A percentile compares a stretch with the other conserved stretches of the same genome.
Evolutionary conservation across 208 protist genomes (phyloP).

Genomic region (Trypanosoma vivax): DNA sequence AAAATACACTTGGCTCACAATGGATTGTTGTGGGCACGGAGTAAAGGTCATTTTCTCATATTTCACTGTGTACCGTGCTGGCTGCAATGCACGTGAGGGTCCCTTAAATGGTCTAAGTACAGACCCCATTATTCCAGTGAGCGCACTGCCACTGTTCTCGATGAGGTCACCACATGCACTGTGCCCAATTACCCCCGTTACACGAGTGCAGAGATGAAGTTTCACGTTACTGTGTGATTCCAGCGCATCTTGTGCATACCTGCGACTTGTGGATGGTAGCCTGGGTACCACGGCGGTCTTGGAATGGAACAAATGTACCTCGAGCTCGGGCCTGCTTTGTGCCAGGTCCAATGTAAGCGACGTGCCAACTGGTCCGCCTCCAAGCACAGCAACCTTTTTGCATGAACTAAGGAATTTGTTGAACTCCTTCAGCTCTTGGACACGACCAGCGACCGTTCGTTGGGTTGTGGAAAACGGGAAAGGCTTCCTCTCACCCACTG

Average conservation of each 20-base stretch:
- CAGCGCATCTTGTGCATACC: constrained; percentile 54
- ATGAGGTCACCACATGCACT: constrained; percentile 22
- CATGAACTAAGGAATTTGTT: constrained; percentile 63
- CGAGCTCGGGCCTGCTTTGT: constrained; percentile 37
- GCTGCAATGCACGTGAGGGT: constrained; percentile 12
- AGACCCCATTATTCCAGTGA: background rate
- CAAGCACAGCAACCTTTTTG: constrained; percentile 77
- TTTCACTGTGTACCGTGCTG: constrained; percentile 29
- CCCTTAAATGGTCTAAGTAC: constrained; percentile 13
- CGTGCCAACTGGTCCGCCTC: constrained; percentile 72
- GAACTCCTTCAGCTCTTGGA: constrained; percentile 72
- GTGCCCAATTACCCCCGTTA: constrained; percentile 43
- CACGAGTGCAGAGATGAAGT: constrained; percentile 40
- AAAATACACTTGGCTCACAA: constrained; percentile 72
- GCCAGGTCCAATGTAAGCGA: constrained; percentile 68
- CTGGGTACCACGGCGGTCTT: constrained; percentile 51
- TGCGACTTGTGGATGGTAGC: constrained; percentile 49
- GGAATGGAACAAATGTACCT: constrained; percentile 75
- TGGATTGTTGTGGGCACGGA: constrained; percentile 45
- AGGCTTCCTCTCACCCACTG: constrained; percentile 69
- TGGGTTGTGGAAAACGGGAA: constrained; percentile 68
- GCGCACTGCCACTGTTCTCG: background rate
- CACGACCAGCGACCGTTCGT: constrained; percentile 62
- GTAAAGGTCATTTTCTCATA: constrained; percentile 52
- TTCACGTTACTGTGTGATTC: constrained; percentile 38